These are phyloP conservation scores for Tuber indicum DNA, from an alignment of 495 filamentous ascomycete genomes.

Conservation along the genomic window DNA sequence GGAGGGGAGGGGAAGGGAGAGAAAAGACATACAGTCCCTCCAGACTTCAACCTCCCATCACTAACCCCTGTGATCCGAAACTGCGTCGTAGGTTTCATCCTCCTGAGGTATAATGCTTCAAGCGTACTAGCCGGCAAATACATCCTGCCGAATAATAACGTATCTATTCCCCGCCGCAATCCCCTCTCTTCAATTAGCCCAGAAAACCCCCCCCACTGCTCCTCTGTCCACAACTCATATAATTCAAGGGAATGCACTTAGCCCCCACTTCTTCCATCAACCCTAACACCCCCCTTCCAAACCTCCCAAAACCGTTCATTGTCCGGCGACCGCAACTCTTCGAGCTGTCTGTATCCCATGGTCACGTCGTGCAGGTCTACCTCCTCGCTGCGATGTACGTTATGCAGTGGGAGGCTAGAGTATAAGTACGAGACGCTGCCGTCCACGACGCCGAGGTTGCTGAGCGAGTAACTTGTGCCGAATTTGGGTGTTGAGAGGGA, in stretches of 20 bases:
- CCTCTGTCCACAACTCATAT: background rate
- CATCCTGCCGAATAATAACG: constrained; percentile 79
- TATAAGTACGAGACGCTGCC: constrained; percentile 39
- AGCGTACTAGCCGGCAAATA: constrained; percentile 78
- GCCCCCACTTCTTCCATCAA: constrained; percentile 36
- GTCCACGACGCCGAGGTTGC: constrained; percentile 36
- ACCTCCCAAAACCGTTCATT: constrained; percentile 40
- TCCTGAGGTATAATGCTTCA: constrained; percentile 78
- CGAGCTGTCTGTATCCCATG: constrained; percentile 62
- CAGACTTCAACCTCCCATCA: constrained; percentile 63
- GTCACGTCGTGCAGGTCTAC: constrained; percentile 61
- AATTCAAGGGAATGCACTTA: constrained; percentile 36
- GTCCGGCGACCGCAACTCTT: constrained; percentile 50
- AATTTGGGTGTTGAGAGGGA: constrained; percentile 77
- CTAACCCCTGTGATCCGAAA: constrained; percentile 77
- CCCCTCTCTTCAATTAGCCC: constrained; percentile 19
- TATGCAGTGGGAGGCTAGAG: constrained; percentile 31
- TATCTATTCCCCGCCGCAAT: constrained; percentile 46
- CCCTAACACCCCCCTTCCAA: constrained; percentile 32
- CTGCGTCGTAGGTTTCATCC: constrained; percentile 71
- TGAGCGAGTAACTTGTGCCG: constrained; percentile 38
- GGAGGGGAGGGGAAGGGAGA: background rate
- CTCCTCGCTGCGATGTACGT: constrained; percentile 51
- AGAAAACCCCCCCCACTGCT: background rate
- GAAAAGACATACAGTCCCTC: constrained; percentile 52